A percentile compares a stretch with the other conserved stretches of the same genome.
phyloP scores from a whole-genome alignment of 2,329 filamentous ascomycete species.

The Lasiodiplodia theobromae region DNA sequence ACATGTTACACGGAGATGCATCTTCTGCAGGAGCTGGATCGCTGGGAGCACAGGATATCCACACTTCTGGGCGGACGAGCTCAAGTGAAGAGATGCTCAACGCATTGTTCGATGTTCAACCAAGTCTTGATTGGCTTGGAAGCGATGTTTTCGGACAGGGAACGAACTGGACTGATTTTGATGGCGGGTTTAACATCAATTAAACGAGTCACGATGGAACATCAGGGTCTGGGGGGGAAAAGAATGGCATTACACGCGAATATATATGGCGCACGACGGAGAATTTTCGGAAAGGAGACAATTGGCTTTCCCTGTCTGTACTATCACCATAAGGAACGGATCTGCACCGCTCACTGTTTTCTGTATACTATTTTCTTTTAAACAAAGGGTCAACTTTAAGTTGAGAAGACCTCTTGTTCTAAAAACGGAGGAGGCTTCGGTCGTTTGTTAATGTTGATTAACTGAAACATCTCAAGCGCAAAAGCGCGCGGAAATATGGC shows the following conservation, averaged over 20 bases:
- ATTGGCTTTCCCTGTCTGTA: background rate
- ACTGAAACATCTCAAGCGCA: background rate
- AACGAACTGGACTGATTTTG: conserved; percentile 1
- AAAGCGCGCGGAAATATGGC: too few species aligned
- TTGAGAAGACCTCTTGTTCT: too few species aligned
- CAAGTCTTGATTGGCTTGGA: conserved; percentile 45
- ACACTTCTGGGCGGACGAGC: background rate
- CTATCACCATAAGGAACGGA: background rate
- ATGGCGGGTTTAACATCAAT: background rate
- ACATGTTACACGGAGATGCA: background rate
- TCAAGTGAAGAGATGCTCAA: conserved; percentile 44
- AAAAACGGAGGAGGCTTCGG: too few species aligned
- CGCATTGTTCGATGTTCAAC: conserved; percentile 44
- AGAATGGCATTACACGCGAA: background rate
- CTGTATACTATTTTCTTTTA: background rate
- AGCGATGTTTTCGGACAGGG: conserved; percentile 36
- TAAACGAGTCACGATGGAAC: background rate
- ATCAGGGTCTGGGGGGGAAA: background rate
- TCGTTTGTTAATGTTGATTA: too few species aligned
- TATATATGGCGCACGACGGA: background rate
- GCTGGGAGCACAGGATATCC: background rate
- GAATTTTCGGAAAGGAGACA: background rate
- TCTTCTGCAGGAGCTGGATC: background rate
- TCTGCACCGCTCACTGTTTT: background rate
- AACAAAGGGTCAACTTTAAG: background rate